Evolutionary conservation across 148 eudicot species (phyloP).

Genomic region (Selenicereus undatus): DNA sequence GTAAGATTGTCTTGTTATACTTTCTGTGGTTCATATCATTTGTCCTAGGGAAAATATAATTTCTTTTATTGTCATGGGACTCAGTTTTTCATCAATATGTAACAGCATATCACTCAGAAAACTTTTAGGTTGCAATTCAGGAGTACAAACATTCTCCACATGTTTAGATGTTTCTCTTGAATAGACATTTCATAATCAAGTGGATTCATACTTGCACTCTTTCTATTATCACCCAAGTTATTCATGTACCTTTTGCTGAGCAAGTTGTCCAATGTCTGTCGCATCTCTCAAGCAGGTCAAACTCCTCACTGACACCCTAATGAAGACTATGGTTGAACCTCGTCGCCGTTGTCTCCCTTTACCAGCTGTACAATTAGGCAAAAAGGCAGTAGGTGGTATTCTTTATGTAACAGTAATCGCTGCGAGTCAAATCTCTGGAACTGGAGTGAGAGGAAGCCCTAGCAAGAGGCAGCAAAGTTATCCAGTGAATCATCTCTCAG

Average conservation of each 20-base stretch:
- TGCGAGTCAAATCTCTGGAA: conserved; percentile 56
- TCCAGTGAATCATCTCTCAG: conserved; percentile 30
- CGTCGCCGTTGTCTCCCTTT: conserved; percentile 76
- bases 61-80: neutral
- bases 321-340: conserved; percentile 96
- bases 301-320: conserved; percentile 63
- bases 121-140: neutral
- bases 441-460: conserved; percentile 52
- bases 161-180: neutral
- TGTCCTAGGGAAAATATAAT: too few species aligned
- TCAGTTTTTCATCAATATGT: neutral
- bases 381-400: conserved; percentile 83
- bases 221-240: neutral
- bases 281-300: conserved; percentile 54
- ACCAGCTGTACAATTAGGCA: conserved; percentile 66
- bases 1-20: neutral
- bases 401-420: conserved; percentile 68
- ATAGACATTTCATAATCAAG: neutral
- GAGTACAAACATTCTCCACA: neutral
- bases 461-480: conserved; percentile 37
- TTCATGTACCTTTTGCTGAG: too few species aligned
- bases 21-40: neutral
- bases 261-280: too few species aligned
- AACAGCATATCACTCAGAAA: too few species aligned
- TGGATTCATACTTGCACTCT: neutral